A percentile compares a stretch with the other conserved stretches of the same genome.
Conservation (phyloP, 768 basidiomycete genomes). For the Leccinum imitatum region DNA sequence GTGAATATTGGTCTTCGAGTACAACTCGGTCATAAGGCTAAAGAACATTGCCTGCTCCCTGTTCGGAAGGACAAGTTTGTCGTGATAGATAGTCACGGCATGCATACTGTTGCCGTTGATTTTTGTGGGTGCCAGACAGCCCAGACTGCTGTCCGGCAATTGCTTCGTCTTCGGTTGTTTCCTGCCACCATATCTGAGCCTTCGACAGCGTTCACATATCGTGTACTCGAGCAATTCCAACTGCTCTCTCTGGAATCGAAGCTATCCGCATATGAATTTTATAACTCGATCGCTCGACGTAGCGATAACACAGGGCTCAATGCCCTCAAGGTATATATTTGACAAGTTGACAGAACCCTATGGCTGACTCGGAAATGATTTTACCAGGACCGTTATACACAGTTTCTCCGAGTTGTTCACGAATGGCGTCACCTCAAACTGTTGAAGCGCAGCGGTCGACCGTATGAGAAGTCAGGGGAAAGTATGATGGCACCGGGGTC, state of each 20-base stretch:
- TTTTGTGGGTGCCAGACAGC: background rate
- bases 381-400: constrained; percentile 13
- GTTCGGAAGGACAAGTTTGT: background rate
- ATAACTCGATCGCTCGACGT: background rate
- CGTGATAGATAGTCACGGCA: background rate
- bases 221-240: background rate
- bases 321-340: background rate
- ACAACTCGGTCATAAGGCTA: background rate
- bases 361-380: background rate
- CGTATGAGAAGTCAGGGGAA: background rate
- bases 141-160: background rate
- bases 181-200: background rate
- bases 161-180: background rate
- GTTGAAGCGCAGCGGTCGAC: constrained; percentile 7
- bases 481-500: background rate
- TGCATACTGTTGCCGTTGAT: background rate
- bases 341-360: no score
- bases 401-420: constrained; percentile 13
- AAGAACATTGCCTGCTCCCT: background rate
- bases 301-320: background rate
- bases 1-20: background rate
- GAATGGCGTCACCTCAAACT: constrained; percentile 25
- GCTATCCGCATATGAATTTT: background rate
- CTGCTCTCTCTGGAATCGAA: background rate
- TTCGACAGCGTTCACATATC: background rate